phyloP scores from a whole-genome alignment of 2,329 filamentous ascomycete species.

The Sordariomycetes sp. region DNA sequence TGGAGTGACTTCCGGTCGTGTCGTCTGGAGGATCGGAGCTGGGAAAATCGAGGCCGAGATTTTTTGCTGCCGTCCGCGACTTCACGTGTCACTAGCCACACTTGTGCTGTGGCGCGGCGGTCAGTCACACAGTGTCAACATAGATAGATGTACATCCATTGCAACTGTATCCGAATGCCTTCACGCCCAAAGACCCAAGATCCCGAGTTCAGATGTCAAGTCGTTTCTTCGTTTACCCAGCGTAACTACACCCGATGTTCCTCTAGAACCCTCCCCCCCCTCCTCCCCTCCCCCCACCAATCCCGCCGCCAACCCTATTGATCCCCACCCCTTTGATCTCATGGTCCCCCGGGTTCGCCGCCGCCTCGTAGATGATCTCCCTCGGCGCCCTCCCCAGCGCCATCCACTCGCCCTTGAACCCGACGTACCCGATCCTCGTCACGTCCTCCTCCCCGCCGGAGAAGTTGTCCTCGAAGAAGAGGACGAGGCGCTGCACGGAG shows the following conservation, averaged over 20 bases:
- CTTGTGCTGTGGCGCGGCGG: neutral
- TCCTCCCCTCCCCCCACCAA: constrained; percentile 24
- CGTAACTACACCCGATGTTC: neutral
- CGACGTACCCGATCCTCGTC: constrained; percentile 68
- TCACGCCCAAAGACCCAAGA: neutral
- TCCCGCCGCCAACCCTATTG: constrained; percentile 40
- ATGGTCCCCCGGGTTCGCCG: constrained; percentile 84
- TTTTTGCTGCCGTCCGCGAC: neutral
- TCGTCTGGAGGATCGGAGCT: neutral
- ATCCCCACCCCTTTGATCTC: constrained; percentile 43
- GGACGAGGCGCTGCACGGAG: constrained; percentile 63
- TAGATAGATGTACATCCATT: no score
- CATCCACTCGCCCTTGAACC: constrained; percentile 93
- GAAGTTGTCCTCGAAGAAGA: constrained; percentile 93
- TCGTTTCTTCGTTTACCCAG: neutral
- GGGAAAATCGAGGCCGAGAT: neutral
- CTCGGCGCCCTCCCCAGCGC: constrained; percentile 57
- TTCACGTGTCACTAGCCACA: neutral
- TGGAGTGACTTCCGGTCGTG: neutral
- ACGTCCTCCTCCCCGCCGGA: constrained; percentile 66
- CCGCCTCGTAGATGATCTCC: constrained; percentile 85
- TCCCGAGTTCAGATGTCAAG: neutral
- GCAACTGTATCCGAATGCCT: no score
- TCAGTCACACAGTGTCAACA: neutral
- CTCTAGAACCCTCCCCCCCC: neutral